Conservation (phyloP, 495 filamentous ascomycete genomes). For the Aspergillus haitiensis region DNA sequence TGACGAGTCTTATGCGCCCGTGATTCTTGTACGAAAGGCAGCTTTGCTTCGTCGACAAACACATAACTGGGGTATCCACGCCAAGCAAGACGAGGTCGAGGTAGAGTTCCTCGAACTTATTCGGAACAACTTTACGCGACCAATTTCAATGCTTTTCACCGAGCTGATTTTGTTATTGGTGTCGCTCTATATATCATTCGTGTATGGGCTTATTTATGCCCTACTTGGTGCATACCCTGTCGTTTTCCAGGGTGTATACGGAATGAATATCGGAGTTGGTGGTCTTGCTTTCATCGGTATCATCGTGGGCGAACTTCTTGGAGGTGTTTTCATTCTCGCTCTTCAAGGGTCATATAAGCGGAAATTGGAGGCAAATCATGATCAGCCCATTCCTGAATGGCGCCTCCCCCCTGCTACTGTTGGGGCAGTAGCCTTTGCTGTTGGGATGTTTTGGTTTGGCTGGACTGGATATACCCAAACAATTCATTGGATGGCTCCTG, state of each 20-base stretch:
- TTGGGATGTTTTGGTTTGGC: slow-evolving; percentile 57
- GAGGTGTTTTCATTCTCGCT: slow-evolving; percentile 28
- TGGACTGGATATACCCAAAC: slow-evolving; percentile 38
- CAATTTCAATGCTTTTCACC: slow-evolving; percentile 44
- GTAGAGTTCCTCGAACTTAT: slow-evolving; percentile 37
- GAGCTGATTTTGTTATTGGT: slow-evolving; percentile 50
- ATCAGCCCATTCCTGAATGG: slow-evolving; percentile 42
- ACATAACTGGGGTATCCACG: slow-evolving; percentile 49
- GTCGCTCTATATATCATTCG: slow-evolving; percentile 49
- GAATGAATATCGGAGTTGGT: slow-evolving; percentile 37
- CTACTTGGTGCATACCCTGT: slow-evolving; percentile 46
- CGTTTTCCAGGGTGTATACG: slow-evolving; percentile 40
- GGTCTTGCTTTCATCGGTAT: slow-evolving; percentile 43
- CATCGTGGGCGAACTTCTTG: slow-evolving; percentile 38
- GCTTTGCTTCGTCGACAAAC: slow-evolving; percentile 39
- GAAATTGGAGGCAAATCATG: slow-evolving; percentile 35
- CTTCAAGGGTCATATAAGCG: slow-evolving; percentile 32
- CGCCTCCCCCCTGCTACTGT: slow-evolving; percentile 47
- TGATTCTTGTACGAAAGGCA: slow-evolving; percentile 44
- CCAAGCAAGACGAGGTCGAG: slow-evolving; percentile 50
- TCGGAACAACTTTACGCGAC: slow-evolving; percentile 45
- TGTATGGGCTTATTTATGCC: slow-evolving; percentile 48
- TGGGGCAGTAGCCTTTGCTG: slow-evolving; percentile 51
- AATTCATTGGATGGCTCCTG: slow-evolving; percentile 40
- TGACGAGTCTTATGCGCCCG: slow-evolving; percentile 43